These are phyloP conservation scores for Hura crepitans DNA, from an alignment of 441 rosid species.

Conservation along the genomic window DNA sequence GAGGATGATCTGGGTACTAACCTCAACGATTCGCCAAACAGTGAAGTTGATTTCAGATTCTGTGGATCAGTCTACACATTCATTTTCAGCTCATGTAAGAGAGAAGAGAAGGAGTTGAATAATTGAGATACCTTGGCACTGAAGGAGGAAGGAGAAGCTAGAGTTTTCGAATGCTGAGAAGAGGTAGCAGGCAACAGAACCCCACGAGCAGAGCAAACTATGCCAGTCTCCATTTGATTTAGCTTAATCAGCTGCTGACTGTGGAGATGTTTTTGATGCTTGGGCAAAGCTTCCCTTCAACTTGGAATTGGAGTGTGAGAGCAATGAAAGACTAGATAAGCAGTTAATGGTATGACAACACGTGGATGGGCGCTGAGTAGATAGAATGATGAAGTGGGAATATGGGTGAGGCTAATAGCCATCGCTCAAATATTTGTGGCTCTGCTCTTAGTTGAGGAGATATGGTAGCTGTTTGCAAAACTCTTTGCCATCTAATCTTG, in stretches of 20 bases:
- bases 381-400: conserved; percentile 33
- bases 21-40: conserved; percentile 73
- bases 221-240: conserved; percentile 57
- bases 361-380: conserved; percentile 40
- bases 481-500: background rate
- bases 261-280: background rate
- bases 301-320: conserved; percentile 12
- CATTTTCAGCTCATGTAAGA: background rate
- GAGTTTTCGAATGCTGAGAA: conserved; percentile 62
- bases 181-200: conserved; percentile 56
- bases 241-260: conserved; percentile 11
- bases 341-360: conserved; percentile 39
- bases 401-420: conserved; percentile 29
- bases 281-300: conserved; percentile 12
- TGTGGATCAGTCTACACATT: conserved; percentile 24
- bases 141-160: conserved; percentile 53
- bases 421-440: conserved; percentile 58
- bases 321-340: conserved; percentile 42
- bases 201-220: conserved; percentile 63
- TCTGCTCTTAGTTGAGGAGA: conserved; percentile 27
- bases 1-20: conserved; percentile 52
- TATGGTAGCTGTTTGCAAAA: background rate
- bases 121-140: conserved; percentile 52
- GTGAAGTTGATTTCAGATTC: conserved; percentile 67
- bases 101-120: too few relatives aligned